phyloP scores from a whole-genome alignment of 2,329 filamentous ascomycete genomes.

The Pseudomassariella vexata region DNA sequence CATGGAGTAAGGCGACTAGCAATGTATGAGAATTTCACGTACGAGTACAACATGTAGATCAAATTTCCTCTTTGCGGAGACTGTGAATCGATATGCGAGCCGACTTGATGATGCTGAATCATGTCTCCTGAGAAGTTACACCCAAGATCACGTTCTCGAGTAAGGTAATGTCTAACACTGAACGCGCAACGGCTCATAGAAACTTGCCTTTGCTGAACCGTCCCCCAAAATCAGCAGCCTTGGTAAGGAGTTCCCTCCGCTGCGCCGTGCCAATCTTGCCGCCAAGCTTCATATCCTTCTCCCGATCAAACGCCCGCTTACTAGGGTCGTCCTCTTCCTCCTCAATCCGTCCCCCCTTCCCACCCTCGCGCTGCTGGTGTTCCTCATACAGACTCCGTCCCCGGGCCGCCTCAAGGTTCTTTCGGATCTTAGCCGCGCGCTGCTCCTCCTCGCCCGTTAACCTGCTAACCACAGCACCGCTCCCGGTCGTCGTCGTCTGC shows the following conservation, averaged over 20 bases:
- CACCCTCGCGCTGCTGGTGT: conserved; percentile 33
- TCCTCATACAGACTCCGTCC: conserved; percentile 56
- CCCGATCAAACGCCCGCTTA: conserved; percentile 78
- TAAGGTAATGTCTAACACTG: no score
- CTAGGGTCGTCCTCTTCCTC: conserved; percentile 87
- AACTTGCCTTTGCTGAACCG: conserved; percentile 74
- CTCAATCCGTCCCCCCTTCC: conserved; percentile 27
- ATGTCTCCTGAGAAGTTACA: no score
- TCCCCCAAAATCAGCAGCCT: conserved; percentile 74
- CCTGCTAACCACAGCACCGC: conserved; percentile 17
- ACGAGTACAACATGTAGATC: no score
- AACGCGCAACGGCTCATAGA: conserved; percentile 31
- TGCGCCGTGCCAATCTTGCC: conserved; percentile 67
- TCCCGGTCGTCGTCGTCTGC: conserved; percentile 27
- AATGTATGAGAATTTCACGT: no score
- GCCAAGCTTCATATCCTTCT: conserved; percentile 86
- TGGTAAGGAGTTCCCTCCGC: conserved; percentile 71
- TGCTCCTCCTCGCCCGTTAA: conserved; percentile 51
- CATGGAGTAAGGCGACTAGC: no score
- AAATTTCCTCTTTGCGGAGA: no score
- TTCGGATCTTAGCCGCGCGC: conserved; percentile 38
- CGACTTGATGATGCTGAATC: no score
- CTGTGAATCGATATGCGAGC: no score
- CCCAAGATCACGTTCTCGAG: no score
- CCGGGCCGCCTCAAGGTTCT: conserved; percentile 47